phyloP scores from a whole-genome alignment of 2,329 filamentous ascomycete genomes.

The Aulographum hederae region DNA sequence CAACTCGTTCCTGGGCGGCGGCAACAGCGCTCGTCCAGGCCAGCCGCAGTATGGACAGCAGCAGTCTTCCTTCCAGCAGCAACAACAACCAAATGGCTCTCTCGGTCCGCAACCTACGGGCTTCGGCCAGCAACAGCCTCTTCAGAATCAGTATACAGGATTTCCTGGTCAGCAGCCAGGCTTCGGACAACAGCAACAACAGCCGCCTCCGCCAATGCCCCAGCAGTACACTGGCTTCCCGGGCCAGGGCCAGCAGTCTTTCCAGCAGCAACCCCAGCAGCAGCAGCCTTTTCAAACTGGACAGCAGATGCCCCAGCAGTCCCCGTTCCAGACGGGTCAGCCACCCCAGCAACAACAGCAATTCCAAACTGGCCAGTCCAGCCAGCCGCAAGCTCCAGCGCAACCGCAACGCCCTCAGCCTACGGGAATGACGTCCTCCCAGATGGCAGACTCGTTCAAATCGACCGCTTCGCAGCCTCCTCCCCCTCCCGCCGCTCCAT shows the following conservation, averaged over 20 bases:
- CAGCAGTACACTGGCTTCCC: constrained; percentile 48
- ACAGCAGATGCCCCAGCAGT: constrained; percentile 13
- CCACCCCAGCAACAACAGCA: constrained; percentile 36
- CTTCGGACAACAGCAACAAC: constrained; percentile 23
- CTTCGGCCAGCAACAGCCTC: constrained; percentile 38
- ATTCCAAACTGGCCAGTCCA: constrained; percentile 42
- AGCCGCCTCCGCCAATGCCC: no score
- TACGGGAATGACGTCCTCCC: constrained; percentile 41
- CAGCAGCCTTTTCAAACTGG: constrained; percentile 21
- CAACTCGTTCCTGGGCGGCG: constrained; percentile 68
- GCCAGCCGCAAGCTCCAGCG: constrained; percentile 27
- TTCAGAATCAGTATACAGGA: constrained; percentile 32
- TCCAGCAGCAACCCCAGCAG: constrained; percentile 22
- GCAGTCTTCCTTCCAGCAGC: constrained; percentile 25
- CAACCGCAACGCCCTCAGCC: constrained; percentile 32
- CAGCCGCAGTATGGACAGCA: constrained; percentile 36
- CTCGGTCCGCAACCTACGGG: no score
- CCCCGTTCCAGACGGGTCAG: constrained; percentile 22
- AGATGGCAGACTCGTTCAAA: constrained; percentile 46
- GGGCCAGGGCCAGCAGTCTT: constrained; percentile 16
- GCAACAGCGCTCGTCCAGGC: constrained; percentile 55
- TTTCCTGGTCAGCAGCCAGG: constrained; percentile 52
- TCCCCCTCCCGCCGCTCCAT: constrained; percentile 42
- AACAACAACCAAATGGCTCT: no score
- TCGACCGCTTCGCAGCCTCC: constrained; percentile 23